These are phyloP conservation scores for Aspergillus sojae DNA, from an alignment of 2,329 filamentous ascomycete species.

Conservation along the genomic window DNA sequence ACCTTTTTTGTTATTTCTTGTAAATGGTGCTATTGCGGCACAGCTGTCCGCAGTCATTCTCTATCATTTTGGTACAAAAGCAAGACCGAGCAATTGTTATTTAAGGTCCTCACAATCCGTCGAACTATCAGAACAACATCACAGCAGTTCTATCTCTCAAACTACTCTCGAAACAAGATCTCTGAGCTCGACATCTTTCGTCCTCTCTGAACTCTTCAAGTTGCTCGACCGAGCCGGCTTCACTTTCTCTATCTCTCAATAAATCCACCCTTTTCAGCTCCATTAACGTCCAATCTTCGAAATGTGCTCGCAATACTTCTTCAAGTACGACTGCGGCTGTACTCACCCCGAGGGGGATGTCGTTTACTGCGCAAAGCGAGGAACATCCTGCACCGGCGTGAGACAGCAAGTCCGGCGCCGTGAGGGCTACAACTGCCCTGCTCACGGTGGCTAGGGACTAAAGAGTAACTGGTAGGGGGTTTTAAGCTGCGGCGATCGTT, in stretches of 20 bases:
- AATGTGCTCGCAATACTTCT: slow-evolving; percentile 43
- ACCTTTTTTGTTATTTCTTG: slow-evolving; percentile 14
- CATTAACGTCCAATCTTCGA: slow-evolving; percentile 7
- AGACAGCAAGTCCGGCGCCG: slow-evolving; percentile 35
- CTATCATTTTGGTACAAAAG: slow-evolving; percentile 19
- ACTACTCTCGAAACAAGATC: slow-evolving; percentile 1
- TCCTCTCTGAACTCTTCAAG: neutral
- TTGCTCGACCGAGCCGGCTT: neutral
- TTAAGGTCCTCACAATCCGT: slow-evolving; percentile 26
- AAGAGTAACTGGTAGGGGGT: slow-evolving; percentile 1
- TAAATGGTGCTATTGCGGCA: slow-evolving; percentile 26
- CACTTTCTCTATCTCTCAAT: slow-evolving; percentile 4
- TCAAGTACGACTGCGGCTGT: slow-evolving; percentile 43
- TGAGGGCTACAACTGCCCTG: slow-evolving; percentile 37
- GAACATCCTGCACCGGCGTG: slow-evolving; percentile 35
- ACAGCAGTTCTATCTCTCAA: slow-evolving; percentile 12
- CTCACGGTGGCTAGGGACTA: slow-evolving; percentile 28
- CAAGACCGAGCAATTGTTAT: slow-evolving; percentile 21
- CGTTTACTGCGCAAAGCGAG: slow-evolving; percentile 37
- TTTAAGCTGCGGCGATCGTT: neutral
- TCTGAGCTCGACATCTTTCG: neutral
- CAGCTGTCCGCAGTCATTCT: slow-evolving; percentile 23
- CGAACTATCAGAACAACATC: slow-evolving; percentile 18
- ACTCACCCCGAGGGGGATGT: slow-evolving; percentile 35
- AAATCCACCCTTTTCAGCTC: neutral